Evolutionary conservation across 225 moss, liverwort and hornwort genomes (phyloP).

Genomic region (Straminergon stramineum): DNA sequence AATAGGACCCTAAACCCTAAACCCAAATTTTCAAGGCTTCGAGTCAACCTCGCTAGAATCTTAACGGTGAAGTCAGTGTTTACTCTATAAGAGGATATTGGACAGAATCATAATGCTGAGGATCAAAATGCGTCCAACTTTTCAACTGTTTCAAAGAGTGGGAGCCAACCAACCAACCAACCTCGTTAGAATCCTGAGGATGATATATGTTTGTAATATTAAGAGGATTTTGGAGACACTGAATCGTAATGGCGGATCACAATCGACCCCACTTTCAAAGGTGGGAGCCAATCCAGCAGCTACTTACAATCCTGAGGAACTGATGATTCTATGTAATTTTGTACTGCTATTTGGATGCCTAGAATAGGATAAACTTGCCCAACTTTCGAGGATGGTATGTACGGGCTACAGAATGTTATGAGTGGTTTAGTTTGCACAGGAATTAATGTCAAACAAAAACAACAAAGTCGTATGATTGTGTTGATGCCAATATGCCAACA

Average conservation of each 20-base stretch:
- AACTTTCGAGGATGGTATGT: not conserved
- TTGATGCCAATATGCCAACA: too few relatives aligned
- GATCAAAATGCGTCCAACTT: not conserved
- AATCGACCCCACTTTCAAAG: not conserved
- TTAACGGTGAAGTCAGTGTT: not conserved
- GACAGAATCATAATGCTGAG: not conserved
- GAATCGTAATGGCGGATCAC: not conserved
- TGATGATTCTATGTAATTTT: not conserved
- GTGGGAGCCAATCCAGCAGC: not conserved
- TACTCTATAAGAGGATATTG: not conserved
- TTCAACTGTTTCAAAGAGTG: not conserved
- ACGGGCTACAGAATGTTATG: not conserved
- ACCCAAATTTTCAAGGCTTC: not conserved
- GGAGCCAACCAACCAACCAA: not conserved
- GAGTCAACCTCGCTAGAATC: not conserved
- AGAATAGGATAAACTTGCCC: not conserved
- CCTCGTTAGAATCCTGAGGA: not conserved
- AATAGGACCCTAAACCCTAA: too few relatives aligned
- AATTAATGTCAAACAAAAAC: too few relatives aligned
- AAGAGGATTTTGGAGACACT: not conserved
- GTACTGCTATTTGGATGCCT: not conserved
- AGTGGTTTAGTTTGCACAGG: not conserved
- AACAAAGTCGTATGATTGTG: not conserved
- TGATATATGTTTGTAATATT: not conserved
- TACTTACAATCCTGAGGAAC: not conserved